Base-by-base conservation (phyloP, 306 rosid species). In the Carpinus viminea region DNA sequence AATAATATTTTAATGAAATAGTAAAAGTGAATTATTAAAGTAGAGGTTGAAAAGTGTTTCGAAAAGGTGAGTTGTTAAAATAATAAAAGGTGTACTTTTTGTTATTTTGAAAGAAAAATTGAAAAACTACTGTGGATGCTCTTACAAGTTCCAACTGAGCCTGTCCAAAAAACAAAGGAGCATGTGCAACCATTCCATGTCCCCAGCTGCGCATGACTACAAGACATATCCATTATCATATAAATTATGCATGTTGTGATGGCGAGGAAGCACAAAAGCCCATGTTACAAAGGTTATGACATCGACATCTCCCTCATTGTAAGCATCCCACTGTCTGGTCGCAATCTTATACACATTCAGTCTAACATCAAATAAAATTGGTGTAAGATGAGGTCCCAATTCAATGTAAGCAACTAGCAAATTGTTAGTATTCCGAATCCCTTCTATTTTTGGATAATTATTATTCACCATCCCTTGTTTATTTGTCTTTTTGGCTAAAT, bases 141-240 rank as follows among this genome's bases (percentile, higher is more conserved):
- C 31, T 2, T 36, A 38, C 6, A 38, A 4, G 41, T 38, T 6
- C 5, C 16, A 20, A 9, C 8, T 11, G 26, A 66, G 47, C 3
- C 2, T 5, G 4, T 3, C 4, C 66, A 54, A 34, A 74, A 34
- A 53, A 2, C 31, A 48, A 38, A 26, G 11, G 12, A 38, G 79
- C 79, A 76, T 50, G 73, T 65, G 43, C 53, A 36, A 20, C 66
- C 74, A 47, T 13, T 51, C 7, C 53, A n/a, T 17, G 41, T 74
- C 43, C 55, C 55, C 13, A 41, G 12, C 9, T 45, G 55, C 34
- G 12, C 13, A 34, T 21, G 56, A 24, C 70, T 45, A 41, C 6
- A 16, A 53, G 77, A 41, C 77, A 46, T 13, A 5, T 26, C 34
- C 1, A 31, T 2, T 31, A 31, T 31, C 3, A 2, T 61, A 6